phyloP scores from a whole-genome alignment of 306 rosid species.

The Spatholobus suberectus region DNA sequence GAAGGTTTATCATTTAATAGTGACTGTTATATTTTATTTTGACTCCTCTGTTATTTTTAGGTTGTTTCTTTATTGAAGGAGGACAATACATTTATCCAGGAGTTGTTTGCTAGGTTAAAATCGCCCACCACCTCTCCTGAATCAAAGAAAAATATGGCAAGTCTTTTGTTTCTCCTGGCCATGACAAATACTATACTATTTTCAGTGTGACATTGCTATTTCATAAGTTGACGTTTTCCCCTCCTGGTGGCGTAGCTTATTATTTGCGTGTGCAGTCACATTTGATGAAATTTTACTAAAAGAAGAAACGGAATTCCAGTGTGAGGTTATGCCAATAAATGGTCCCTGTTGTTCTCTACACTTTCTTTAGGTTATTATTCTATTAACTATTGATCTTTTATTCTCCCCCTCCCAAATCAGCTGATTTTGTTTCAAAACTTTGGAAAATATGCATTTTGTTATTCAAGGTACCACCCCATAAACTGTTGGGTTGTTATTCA shows the following conservation, averaged over 20 bases:
- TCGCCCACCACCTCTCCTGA: constrained; percentile 68
- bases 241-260: constrained; percentile 39
- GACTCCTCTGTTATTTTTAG: constrained; percentile 49
- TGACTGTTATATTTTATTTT: constrained; percentile 34
- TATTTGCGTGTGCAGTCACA: constrained; percentile 37
- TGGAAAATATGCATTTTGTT: constrained; percentile 17
- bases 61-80: constrained; percentile 91
- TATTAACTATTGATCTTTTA: constrained; percentile 23
- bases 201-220: constrained; percentile 28
- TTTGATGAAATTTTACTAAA: constrained; percentile 42
- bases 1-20: constrained; percentile 15
- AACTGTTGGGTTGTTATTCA: background rate
- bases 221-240: constrained; percentile 21
- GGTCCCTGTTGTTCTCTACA: constrained; percentile 35
- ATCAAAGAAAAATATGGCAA: constrained; percentile 84
- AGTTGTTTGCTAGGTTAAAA: constrained; percentile 79
- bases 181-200: constrained; percentile 11
- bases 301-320: constrained; percentile 43
- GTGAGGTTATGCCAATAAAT: constrained; percentile 47
- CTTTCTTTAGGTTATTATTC: constrained; percentile 41
- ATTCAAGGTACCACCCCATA: background rate
- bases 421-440: constrained; percentile 31
- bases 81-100: constrained; percentile 85
- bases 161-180: constrained; percentile 24
- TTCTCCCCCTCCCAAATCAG: background rate